Conservation (phyloP, 2,329 filamentous ascomycete genomes). For the Fusarium decemcellulare region DNA sequence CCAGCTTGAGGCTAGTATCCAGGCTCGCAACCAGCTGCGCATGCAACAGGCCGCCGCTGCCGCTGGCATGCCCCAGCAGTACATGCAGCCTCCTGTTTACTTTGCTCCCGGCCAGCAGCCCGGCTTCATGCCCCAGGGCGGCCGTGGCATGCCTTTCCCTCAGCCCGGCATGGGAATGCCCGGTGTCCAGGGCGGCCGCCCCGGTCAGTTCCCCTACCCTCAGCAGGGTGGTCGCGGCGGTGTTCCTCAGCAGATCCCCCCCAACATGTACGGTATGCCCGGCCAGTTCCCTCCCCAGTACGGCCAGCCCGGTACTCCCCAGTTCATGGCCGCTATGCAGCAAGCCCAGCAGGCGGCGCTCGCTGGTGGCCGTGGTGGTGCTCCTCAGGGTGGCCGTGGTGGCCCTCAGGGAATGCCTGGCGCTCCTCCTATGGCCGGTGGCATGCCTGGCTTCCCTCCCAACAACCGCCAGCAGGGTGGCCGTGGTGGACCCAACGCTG, state of each 20-base stretch:
- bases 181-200: constrained; percentile 83
- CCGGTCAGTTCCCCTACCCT: constrained; percentile 89
- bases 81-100: constrained; percentile 93
- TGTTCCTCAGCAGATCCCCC: constrained; percentile 88
- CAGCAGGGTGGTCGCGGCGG: constrained; percentile 92
- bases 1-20: constrained; percentile 99
- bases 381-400: constrained; percentile 78
- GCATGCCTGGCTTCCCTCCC: constrained; percentile 71
- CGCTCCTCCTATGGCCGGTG: constrained; percentile 74
- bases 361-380: constrained; percentile 71
- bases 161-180: constrained; percentile 76
- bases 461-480: constrained; percentile 68
- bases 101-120: constrained; percentile 88
- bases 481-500: constrained; percentile 59
- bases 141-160: constrained; percentile 77
- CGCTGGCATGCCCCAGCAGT: constrained; percentile 88
- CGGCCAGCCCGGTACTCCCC: constrained; percentile 83
- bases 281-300: constrained; percentile 86
- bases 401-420: constrained; percentile 72
- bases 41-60: constrained; percentile 97
- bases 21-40: constrained; percentile 97
- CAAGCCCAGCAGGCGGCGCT: constrained; percentile 77
- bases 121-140: constrained; percentile 75
- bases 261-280: constrained; percentile 87
- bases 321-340: constrained; percentile 86